phyloP scores from a whole-genome alignment of 805 yeast genomes.

The Ogataea haglerorum region DNA sequence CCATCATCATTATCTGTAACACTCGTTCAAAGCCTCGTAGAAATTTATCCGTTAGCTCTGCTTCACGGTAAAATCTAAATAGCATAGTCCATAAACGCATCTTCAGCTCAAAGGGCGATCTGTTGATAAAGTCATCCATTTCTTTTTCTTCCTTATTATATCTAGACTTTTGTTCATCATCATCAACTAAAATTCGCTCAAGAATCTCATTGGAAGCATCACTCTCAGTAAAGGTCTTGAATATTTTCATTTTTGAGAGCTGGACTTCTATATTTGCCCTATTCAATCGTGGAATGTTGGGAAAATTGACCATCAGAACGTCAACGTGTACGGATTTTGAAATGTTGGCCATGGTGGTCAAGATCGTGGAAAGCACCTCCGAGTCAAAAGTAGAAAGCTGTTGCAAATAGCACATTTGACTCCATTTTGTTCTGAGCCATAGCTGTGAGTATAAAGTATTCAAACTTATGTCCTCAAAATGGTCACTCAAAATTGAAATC shows the following conservation, averaged over 20 bases:
- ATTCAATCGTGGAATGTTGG: constrained; percentile 55
- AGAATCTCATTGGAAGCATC: constrained; percentile 27
- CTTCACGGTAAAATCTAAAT: constrained; percentile 48
- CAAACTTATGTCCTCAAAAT: constrained; percentile 11
- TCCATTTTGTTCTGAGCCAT: constrained; percentile 47
- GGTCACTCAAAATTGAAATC: constrained; percentile 37
- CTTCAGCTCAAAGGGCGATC: constrained; percentile 62
- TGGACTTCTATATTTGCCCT: constrained; percentile 51
- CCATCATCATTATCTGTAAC: constrained; percentile 42
- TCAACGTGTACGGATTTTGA: constrained; percentile 23
- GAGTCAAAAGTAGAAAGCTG: constrained; percentile 28
- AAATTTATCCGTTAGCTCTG: constrained; percentile 33
- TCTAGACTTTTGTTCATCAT: constrained; percentile 30
- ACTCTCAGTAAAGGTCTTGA: constrained; percentile 60
- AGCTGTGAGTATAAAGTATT: constrained; percentile 7
- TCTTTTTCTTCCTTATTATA: constrained; percentile 42
- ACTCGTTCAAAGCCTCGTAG: constrained; percentile 51
- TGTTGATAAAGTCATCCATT: constrained; percentile 56
- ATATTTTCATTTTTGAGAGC: constrained; percentile 66
- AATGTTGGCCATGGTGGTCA: constrained; percentile 26
- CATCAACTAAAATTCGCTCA: constrained; percentile 25
- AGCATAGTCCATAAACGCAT: constrained; percentile 75
- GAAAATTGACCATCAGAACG: constrained; percentile 54
- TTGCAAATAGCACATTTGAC: constrained; percentile 42
- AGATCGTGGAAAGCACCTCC: constrained; percentile 31